Evolutionary conservation across 116 monocot genomes (phyloP).

Genomic region (Posidonia oceanica): DNA sequence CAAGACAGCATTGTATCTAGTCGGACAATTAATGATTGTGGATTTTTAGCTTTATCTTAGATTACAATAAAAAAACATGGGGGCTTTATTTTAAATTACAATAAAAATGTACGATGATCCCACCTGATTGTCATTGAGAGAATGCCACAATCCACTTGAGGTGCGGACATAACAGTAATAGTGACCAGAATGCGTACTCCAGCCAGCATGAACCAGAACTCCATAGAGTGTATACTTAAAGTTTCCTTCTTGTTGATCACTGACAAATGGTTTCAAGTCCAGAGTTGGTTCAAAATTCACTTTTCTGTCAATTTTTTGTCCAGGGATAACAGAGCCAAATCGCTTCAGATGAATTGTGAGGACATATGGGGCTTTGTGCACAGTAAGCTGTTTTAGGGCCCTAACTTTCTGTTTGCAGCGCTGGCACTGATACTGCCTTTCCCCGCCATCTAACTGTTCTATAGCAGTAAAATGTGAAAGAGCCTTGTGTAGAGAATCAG

Average conservation of each 20-base stretch:
- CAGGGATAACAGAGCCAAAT: conserved; percentile 52
- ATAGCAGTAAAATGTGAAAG: conserved; percentile 66
- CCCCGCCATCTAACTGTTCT: conserved; percentile 87
- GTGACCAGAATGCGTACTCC: conserved; percentile 92
- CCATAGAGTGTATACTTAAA: conserved; percentile 91
- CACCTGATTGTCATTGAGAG: conserved; percentile 97
- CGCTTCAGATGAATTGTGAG: conserved; percentile 94
- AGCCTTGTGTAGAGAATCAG: conserved; percentile 67
- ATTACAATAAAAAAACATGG: too few relatives aligned
- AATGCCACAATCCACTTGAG: conserved; percentile 93
- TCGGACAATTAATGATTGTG: too few relatives aligned
- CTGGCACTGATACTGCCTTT: conserved; percentile 78
- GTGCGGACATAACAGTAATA: conserved; percentile 97
- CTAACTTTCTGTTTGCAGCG: conserved; percentile 82
- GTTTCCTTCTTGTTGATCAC: conserved; percentile 69
- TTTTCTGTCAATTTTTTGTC: conserved; percentile 83
- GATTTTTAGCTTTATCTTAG: too few relatives aligned
- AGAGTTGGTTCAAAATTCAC: conserved; percentile 66
- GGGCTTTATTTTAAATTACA: too few relatives aligned
- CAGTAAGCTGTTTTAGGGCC: conserved; percentile 72
- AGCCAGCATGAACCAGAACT: conserved; percentile 93
- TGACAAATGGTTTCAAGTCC: conserved; percentile 87
- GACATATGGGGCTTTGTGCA: conserved; percentile 89
- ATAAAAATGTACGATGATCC: background rate
- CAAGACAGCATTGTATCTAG: too few relatives aligned